A percentile compares a stretch with the other conserved stretches of the same genome.
Evolutionary conservation across 495 filamentous ascomycete genomes (phyloP).

Genomic region (Cudoniella acicularis): DNA sequence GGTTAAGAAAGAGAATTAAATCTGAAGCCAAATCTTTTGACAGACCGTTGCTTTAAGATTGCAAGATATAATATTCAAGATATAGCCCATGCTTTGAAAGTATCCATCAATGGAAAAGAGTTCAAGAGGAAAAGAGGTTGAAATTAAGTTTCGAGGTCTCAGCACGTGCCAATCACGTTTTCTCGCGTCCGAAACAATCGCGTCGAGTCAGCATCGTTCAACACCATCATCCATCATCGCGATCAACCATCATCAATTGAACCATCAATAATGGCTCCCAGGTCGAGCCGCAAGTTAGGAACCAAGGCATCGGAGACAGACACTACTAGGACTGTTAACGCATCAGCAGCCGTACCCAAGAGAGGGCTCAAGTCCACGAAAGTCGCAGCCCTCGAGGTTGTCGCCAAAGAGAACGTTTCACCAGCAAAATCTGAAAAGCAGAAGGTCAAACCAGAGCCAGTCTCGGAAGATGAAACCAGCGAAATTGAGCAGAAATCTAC

Average conservation of each 20-base stretch:
- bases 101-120: too few relatives aligned
- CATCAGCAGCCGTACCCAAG: slow-evolving; percentile 7
- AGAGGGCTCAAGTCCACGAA: slow-evolving; percentile 11
- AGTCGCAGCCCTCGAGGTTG: slow-evolving; percentile 3
- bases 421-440: slow-evolving; percentile 1
- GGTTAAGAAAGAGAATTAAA: too few relatives aligned
- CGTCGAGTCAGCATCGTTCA: too few relatives aligned
- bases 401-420: neutral
- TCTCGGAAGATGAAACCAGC: neutral
- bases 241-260: slow-evolving; percentile 2
- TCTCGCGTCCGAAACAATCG: too few relatives aligned
- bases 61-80: too few relatives aligned
- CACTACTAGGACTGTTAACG: neutral
- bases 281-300: slow-evolving; percentile 13
- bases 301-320: neutral
- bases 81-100: too few relatives aligned
- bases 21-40: too few relatives aligned
- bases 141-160: too few relatives aligned
- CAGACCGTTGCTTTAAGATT: too few relatives aligned
- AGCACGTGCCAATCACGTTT: too few relatives aligned
- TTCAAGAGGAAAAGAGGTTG: too few relatives aligned
- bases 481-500: neutral
- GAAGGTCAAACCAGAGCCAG: slow-evolving; percentile 11
- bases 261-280: slow-evolving; percentile 22
- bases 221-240: neutral